Percentiles rank a stretch among this genome's conserved stretches.
These are phyloP conservation scores for Letharia columbiana DNA, from an alignment of 495 filamentous ascomycete species.

Conservation along the genomic window DNA sequence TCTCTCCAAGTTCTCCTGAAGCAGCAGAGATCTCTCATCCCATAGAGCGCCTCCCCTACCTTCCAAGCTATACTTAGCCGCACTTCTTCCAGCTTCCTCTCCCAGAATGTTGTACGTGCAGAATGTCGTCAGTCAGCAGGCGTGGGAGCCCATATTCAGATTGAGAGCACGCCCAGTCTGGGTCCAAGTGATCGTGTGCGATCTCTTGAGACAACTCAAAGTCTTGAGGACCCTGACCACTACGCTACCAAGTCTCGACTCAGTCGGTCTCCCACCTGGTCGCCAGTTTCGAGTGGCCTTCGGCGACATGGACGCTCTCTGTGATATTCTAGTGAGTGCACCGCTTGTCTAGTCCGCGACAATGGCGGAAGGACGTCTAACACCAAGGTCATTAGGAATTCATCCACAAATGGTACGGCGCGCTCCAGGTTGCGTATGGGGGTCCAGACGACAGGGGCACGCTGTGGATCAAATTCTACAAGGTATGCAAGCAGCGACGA, in stretches of 20 bases:
- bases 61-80: neutral
- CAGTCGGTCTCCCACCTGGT: neutral
- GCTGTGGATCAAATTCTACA: conserved; percentile 4
- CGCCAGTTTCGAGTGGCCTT: neutral
- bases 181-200: neutral
- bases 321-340: neutral
- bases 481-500: neutral
- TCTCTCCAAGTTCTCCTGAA: no score
- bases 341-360: neutral
- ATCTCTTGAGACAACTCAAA: neutral
- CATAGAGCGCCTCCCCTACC: neutral
- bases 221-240: neutral
- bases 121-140: neutral
- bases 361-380: neutral
- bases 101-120: neutral
- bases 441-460: neutral
- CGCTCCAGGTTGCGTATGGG: neutral
- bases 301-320: neutral
- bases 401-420: neutral
- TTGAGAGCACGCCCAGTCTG: neutral
- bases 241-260: neutral
- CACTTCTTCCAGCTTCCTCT: neutral
- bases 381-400: neutral
- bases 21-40: neutral
- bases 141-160: neutral